Conservation (phyloP, 176 grass and related monocot species). For the Ampelocalamus luodianensis region DNA sequence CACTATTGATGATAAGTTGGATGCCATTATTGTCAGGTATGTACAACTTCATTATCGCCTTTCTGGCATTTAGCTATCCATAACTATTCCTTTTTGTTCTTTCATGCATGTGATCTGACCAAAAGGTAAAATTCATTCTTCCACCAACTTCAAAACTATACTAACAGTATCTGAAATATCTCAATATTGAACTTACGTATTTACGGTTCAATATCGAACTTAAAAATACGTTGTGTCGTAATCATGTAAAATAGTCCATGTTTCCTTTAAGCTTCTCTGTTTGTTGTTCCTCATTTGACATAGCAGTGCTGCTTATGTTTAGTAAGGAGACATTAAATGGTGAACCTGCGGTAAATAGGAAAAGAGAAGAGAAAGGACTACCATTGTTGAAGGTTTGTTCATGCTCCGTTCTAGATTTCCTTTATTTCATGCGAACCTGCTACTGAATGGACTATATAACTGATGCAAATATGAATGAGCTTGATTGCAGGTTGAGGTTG, state of each 20-base stretch:
- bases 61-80: constrained; percentile 18
- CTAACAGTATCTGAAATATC: not conserved
- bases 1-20: constrained; percentile 62
- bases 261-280: constrained; percentile 15
- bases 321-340: constrained; percentile 70
- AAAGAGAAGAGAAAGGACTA: constrained; percentile 63
- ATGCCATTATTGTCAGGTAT: constrained; percentile 77
- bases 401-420: not conserved
- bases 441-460: not conserved
- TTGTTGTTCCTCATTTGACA: constrained; percentile 15
- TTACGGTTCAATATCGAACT: constrained; percentile 22
- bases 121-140: not conserved
- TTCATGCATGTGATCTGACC: constrained; percentile 17
- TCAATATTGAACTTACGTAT: constrained; percentile 20
- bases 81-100: constrained; percentile 27
- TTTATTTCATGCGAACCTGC: not conserved
- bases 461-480: constrained; percentile 9
- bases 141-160: not conserved
- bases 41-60: not conserved
- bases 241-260: constrained; percentile 28
- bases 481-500: constrained; percentile 64
- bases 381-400: constrained; percentile 56
- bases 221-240: not conserved
- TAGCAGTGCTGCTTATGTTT: constrained; percentile 38
- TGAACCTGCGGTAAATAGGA: constrained; percentile 61